Base-by-base conservation (phyloP, 345 rosid species). In the Dimocarpus longan region DNA sequence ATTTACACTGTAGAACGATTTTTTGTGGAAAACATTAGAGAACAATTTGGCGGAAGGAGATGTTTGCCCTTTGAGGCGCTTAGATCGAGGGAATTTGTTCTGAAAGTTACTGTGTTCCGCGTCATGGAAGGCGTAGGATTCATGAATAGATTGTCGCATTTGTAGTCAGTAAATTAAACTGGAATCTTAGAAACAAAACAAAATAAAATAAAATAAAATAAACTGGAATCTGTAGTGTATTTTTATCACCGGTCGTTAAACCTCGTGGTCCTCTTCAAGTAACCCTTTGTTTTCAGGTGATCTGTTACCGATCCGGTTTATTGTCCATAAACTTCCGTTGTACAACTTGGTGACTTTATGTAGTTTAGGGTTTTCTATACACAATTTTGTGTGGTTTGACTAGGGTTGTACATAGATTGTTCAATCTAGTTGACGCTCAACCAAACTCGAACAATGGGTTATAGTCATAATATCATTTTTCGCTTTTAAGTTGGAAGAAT, bases 31-130 rank as follows among this genome's bases (percentile, higher is more conserved):
- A 26, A 26, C 28, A 26, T 26, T 26, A 26, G 28, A 93, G 86
- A 93, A 93, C 76, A 87, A 88, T 63, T 66, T 93, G 79, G 98
- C 96, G 74, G 98, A 93, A 86, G 98, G 98, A 37, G 98, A 93
- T 80, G 96, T 92, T 10, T 93, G 98, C 16, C 91, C 78, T 89
- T 93, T 24, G 98, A 93, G 87, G 87, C 92, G 73, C 87, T 92
- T 70, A 86, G 85, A 82, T 69, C 89, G 6, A 88, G 93, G 87
- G 98, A 92, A 43, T 78, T 92, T 80, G 91, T 92, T 73, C 93
- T 93, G 40, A 93, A 93, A 89, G 94, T 93, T 26, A 90, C 94
- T 0, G 87, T 90, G 65, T 92, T 90, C 77, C 95, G 91, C 8
- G 92, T 92, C 80, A 71, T 70, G 4, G 89, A 87, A 75, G 50